Percentiles rank a stretch among this genome's conserved stretches.
Conservation (phyloP, 2,329 filamentous ascomycete genomes). For the Diaporthe australafricana region DNA sequence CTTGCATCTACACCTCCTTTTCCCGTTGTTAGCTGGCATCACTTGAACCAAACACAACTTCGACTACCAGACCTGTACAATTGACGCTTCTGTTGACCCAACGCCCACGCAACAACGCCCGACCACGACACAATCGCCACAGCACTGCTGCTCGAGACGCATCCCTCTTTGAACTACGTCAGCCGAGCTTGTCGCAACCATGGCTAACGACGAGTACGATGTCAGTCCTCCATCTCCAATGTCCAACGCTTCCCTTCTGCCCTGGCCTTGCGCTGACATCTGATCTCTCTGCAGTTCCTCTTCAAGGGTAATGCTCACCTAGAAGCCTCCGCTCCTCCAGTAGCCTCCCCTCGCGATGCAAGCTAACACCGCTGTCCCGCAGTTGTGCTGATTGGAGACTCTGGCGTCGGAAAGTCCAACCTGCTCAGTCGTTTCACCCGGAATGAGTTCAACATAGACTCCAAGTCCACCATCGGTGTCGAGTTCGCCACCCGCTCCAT, state of each 20-base stretch:
- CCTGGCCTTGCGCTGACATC: slow-evolving; percentile 44
- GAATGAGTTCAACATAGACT: slow-evolving; percentile 99
- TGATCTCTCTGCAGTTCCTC: slow-evolving; percentile 78
- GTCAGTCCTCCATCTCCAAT: slow-evolving; percentile 67
- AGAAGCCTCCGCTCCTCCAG: slow-evolving; percentile 36
- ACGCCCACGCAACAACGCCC: slow-evolving; percentile 44
- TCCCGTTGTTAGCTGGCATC: slow-evolving; percentile 36
- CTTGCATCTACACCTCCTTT: slow-evolving; percentile 38
- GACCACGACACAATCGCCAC: slow-evolving; percentile 36
- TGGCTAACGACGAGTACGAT: slow-evolving; percentile 99
- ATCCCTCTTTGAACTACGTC: slow-evolving; percentile 38
- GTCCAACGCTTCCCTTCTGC: slow-evolving; percentile 40
- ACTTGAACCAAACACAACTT: slow-evolving; percentile 30
- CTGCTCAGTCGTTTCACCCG: slow-evolving; percentile 99
- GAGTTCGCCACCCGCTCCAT: slow-evolving; percentile 99
- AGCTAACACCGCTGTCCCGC: slow-evolving; percentile 43
- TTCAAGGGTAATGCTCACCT: slow-evolving; percentile 83
- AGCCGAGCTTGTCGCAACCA: slow-evolving; percentile 61
- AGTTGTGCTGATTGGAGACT: slow-evolving; percentile 99
- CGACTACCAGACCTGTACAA: slow-evolving; percentile 21
- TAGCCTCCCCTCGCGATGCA: slow-evolving; percentile 44
- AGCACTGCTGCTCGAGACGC: slow-evolving; percentile 38
- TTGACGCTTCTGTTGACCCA: slow-evolving; percentile 14
- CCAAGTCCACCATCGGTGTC: slow-evolving; percentile 99
- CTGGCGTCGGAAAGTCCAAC: slow-evolving; percentile 99